These are phyloP conservation scores for Sporobolus alterniflorus DNA, from an alignment of 202 grass and related monocot species.

Conservation along the genomic window DNA sequence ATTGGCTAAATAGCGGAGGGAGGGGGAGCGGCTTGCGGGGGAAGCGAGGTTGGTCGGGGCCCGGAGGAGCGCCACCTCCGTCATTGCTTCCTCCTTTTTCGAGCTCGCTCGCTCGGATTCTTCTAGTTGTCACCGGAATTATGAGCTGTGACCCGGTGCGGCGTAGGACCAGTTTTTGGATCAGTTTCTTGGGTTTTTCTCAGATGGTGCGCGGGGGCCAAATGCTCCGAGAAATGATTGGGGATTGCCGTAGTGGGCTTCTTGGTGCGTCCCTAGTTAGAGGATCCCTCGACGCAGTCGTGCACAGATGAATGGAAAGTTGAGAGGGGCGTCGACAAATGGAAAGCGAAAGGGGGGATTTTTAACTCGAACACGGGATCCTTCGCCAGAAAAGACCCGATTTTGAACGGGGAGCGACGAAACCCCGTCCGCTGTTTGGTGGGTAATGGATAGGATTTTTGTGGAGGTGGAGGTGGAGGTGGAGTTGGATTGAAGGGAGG, in stretches of 20 bases:
- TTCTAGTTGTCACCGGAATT: conserved; percentile 21
- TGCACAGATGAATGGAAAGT: no score
- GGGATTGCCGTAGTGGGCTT: conserved; percentile 40
- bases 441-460: conserved; percentile 37
- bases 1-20: conserved; percentile 78
- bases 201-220: conserved; percentile 37
- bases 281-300: conserved; percentile 23
- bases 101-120: no score
- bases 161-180: conserved; percentile 28
- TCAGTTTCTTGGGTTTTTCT: conserved; percentile 7
- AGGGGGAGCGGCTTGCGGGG: conserved; percentile 63
- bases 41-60: conserved; percentile 83
- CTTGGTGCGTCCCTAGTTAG: conserved; percentile 44
- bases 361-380: conserved; percentile 24
- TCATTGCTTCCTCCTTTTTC: conserved; percentile 68
- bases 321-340: no score
- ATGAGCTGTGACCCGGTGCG: conserved; percentile 52
- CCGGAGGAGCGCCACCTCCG: conserved; percentile 85
- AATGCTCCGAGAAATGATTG: conserved; percentile 40
- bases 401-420: conserved; percentile 47
- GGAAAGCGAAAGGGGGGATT: conserved; percentile 5
- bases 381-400: conserved; percentile 33
- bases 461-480: conserved; percentile 48
- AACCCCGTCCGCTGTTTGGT: conserved; percentile 36
- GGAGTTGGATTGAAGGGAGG: conserved; percentile 80